These are phyloP conservation scores for Sporothrix schenckii DNA, from an alignment of 2,329 filamentous ascomycete genomes.

Conservation along the genomic window DNA sequence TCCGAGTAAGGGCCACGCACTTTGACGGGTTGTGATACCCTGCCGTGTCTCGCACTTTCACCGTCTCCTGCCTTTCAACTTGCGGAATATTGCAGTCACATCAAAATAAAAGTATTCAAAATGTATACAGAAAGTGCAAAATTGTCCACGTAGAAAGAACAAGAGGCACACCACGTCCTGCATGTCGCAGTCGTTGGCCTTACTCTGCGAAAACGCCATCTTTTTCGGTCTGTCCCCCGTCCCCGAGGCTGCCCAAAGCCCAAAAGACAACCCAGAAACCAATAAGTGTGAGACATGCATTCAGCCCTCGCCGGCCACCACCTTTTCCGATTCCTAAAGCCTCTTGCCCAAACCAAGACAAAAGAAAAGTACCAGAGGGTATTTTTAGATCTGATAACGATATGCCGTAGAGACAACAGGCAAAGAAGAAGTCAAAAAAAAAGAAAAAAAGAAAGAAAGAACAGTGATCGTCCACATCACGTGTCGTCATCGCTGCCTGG, in stretches of 20 bases:
- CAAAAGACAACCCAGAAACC: constrained; percentile 2
- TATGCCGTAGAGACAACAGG: neutral
- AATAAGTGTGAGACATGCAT: constrained; percentile 28
- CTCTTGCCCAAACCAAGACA: neutral
- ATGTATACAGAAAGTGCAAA: too few species aligned
- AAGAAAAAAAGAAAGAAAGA: neutral
- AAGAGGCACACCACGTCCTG: neutral
- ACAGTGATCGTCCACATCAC: neutral
- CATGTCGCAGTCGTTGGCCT: neutral
- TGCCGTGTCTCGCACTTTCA: neutral
- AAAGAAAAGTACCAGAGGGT: neutral
- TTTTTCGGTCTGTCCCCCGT: neutral
- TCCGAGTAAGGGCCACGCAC: constrained; percentile 8
- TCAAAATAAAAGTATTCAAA: too few species aligned
- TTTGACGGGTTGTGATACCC: neutral
- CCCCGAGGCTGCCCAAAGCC: neutral
- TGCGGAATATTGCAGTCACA: too few species aligned
- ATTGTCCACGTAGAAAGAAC: too few species aligned
- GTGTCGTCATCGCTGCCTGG: neutral
- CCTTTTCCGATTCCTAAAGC: neutral
- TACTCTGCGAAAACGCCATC: neutral
- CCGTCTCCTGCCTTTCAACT: neutral
- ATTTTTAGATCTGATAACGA: neutral
- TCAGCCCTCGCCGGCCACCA: neutral
- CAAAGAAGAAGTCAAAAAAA: neutral